These are phyloP conservation scores for Cinchona pubescens DNA, from an alignment of 257 asterid species.

Conservation along the genomic window DNA sequence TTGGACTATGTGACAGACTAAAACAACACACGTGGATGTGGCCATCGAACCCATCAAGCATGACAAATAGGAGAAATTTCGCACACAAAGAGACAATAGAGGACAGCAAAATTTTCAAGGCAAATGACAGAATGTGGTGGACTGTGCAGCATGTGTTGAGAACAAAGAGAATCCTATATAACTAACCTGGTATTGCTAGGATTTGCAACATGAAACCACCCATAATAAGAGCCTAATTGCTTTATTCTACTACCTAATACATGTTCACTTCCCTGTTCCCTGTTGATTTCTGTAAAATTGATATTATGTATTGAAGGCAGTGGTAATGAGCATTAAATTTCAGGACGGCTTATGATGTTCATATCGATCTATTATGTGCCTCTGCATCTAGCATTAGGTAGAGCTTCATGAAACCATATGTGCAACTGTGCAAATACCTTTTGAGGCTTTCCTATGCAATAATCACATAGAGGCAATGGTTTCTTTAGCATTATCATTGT, in stretches of 20 bases:
- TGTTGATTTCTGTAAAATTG: neutral
- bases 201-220: conserved; percentile 1
- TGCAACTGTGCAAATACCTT: neutral
- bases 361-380: too few species aligned
- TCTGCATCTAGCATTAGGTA: too few species aligned
- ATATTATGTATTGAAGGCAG: neutral
- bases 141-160: conserved; percentile 7
- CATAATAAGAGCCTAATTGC: neutral
- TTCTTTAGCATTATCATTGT: neutral
- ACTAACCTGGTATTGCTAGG: conserved; percentile 2
- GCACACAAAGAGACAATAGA: neutral
- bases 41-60: neutral
- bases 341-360: too few species aligned
- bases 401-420: neutral
- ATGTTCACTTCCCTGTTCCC: neutral
- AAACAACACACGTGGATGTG: conserved; percentile 7
- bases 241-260: neutral
- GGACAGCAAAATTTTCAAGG: neutral
- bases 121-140: conserved; percentile 5
- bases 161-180: neutral
- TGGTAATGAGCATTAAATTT: too few species aligned
- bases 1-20: neutral
- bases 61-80: neutral
- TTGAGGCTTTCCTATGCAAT: neutral
- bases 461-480: neutral